Conservation (phyloP, 495 filamentous ascomycete genomes). For the Halenospora varia region DNA sequence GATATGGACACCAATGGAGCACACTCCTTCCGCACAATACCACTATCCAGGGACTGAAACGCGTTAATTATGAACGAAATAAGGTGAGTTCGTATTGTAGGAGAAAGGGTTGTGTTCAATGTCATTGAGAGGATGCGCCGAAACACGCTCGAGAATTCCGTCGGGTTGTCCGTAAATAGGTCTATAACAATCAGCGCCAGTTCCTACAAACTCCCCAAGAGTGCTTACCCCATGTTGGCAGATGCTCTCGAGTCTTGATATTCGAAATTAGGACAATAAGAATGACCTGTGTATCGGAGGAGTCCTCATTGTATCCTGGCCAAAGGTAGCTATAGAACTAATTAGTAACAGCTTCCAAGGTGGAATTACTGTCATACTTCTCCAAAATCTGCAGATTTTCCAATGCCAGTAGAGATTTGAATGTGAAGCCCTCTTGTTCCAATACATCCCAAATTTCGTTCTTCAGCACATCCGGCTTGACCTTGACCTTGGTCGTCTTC, state of each 20-base stretch:
- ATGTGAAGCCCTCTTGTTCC: slow-evolving; percentile 74
- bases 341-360: slow-evolving; percentile 16
- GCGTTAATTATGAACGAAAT: slow-evolving; percentile 84
- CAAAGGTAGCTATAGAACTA: slow-evolving; percentile 70
- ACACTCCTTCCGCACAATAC: slow-evolving; percentile 89
- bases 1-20: slow-evolving; percentile 91
- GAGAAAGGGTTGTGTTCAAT: slow-evolving; percentile 70
- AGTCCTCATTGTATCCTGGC: slow-evolving; percentile 86
- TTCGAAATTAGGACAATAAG: slow-evolving; percentile 81
- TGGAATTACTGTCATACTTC: slow-evolving; percentile 51
- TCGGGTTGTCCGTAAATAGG: slow-evolving; percentile 69
- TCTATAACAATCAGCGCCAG: slow-evolving; percentile 36
- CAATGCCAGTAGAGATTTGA: slow-evolving; percentile 71
- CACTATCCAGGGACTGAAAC: slow-evolving; percentile 91
- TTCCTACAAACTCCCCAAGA: not conserved
- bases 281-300: slow-evolving; percentile 86
- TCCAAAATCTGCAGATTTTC: slow-evolving; percentile 92
- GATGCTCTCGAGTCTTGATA: slow-evolving; percentile 79
- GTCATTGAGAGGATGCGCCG: slow-evolving; percentile 86
- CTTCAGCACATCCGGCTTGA: slow-evolving; percentile 83
- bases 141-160: slow-evolving; percentile 87
- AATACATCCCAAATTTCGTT: slow-evolving; percentile 87
- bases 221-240: slow-evolving; percentile 79
- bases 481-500: slow-evolving; percentile 57
- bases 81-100: slow-evolving; percentile 69